These are phyloP conservation scores for Xylaria sp. DNA, from an alignment of 2,329 filamentous ascomycete genomes.

Conservation along the genomic window DNA sequence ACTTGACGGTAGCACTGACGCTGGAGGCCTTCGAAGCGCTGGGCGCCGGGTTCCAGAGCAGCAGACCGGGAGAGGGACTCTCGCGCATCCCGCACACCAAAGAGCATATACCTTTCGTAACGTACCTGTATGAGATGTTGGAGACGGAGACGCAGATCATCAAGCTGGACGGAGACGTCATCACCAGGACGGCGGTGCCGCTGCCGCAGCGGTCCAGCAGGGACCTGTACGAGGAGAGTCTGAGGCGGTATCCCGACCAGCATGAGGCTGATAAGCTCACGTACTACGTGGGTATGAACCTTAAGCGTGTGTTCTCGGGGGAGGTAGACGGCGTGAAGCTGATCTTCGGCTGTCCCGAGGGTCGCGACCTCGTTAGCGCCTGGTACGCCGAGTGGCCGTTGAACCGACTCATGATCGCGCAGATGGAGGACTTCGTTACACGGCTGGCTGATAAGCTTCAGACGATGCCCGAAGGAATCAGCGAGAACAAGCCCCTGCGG, in stretches of 20 bases:
- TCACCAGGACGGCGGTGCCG: slow-evolving; percentile 34
- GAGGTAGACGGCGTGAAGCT: slow-evolving; percentile 42
- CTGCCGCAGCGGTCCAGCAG: slow-evolving; percentile 30
- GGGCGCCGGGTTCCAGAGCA: slow-evolving; percentile 30
- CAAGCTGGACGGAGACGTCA: slow-evolving; percentile 28
- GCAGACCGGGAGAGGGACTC: slow-evolving; percentile 24
- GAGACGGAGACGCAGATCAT: slow-evolving; percentile 38
- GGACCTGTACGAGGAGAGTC: slow-evolving; percentile 35
- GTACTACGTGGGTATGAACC: slow-evolving; percentile 30
- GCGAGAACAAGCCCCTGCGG: too few species aligned
- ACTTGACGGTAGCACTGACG: slow-evolving; percentile 22
- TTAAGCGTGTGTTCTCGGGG: slow-evolving; percentile 37
- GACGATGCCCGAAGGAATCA: slow-evolving; percentile 20
- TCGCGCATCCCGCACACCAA: slow-evolving; percentile 31
- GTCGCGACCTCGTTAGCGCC: slow-evolving; percentile 39
- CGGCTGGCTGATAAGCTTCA: slow-evolving; percentile 23
- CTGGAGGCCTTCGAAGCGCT: slow-evolving; percentile 42
- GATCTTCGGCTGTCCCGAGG: slow-evolving; percentile 42
- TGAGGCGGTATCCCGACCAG: slow-evolving; percentile 32
- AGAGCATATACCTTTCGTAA: slow-evolving; percentile 36
- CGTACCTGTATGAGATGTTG: slow-evolving; percentile 40
- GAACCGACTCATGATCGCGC: slow-evolving; percentile 38
- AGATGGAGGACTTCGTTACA: slow-evolving; percentile 40
- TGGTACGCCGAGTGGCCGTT: slow-evolving; percentile 43
- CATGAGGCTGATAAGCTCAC: slow-evolving; percentile 31